Conservation (phyloP, 2,329 filamentous ascomycete genomes). For the Colletotrichum camelliae region DNA sequence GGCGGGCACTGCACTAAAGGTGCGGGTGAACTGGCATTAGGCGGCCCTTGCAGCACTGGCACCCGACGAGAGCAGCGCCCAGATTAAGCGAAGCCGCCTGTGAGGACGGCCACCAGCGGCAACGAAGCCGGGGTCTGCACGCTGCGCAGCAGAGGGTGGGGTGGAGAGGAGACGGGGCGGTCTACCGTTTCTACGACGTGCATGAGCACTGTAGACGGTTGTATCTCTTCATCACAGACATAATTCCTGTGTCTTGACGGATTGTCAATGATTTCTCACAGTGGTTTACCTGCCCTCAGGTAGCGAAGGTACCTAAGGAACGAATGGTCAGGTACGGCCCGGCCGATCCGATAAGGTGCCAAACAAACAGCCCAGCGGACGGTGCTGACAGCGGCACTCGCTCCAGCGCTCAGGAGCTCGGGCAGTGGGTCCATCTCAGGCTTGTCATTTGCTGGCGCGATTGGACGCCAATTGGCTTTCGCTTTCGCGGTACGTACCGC, state of each 20-base stretch:
- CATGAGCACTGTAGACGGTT: background rate
- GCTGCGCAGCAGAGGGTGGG: background rate
- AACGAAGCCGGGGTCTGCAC: background rate
- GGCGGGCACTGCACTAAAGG: background rate
- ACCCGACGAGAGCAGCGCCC: background rate
- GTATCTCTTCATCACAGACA: background rate
- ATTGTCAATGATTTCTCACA: background rate
- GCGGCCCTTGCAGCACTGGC: slow-evolving; percentile 9
- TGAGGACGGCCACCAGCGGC: background rate
- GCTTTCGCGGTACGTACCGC: background rate
- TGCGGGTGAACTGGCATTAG: slow-evolving; percentile 4
- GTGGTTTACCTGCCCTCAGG: background rate
- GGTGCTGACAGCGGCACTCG: slow-evolving; percentile 12
- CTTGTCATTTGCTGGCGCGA: slow-evolving; percentile 9
- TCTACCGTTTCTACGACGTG: background rate
- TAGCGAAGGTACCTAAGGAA: background rate
- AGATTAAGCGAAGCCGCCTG: background rate
- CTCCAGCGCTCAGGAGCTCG: slow-evolving; percentile 7
- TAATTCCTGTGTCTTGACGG: background rate
- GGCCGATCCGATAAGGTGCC: background rate
- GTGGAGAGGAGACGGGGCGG: background rate
- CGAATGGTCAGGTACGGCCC: background rate
- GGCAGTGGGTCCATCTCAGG: background rate
- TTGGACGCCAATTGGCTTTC: background rate
- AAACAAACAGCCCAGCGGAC: background rate